Evolutionary conservation across 2,329 filamentous ascomycete genomes (phyloP).

Genomic region (Podosphaera fusca): DNA sequence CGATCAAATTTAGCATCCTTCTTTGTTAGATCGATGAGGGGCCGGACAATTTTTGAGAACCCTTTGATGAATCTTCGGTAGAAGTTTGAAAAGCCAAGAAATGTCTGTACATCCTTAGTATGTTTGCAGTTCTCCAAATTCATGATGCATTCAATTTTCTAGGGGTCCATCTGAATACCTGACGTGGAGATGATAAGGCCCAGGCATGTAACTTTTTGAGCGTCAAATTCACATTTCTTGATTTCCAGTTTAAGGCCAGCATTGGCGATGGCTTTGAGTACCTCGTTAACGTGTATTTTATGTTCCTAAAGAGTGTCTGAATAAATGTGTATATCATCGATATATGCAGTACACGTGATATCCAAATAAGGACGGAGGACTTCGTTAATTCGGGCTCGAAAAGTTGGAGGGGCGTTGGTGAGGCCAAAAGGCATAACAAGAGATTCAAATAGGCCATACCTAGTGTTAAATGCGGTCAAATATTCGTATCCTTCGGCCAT

Average conservation of each 20-base stretch:
- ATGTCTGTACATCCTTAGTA: no score
- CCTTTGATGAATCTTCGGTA: no score
- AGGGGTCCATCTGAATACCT: no score
- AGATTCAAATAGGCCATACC: not conserved
- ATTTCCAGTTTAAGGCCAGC: not conserved
- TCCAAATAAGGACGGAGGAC: not conserved
- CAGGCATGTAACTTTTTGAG: no score
- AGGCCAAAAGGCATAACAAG: not conserved
- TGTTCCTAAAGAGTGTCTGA: not conserved
- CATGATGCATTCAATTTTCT: no score
- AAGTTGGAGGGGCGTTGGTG: not conserved
- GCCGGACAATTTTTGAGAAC: no score
- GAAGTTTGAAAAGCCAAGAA: no score
- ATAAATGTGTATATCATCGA: conserved; percentile 1
- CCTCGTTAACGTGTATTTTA: not conserved
- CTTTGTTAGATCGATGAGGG: no score
- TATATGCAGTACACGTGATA: not conserved
- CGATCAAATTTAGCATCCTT: no score
- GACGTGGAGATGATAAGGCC: no score
- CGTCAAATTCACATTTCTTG: conserved; percentile 2
- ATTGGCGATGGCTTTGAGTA: not conserved
- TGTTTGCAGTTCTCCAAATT: no score
- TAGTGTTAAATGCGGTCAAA: not conserved
- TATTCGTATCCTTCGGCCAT: not conserved
- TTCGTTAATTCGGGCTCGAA: not conserved